Evolutionary conservation across 495 filamentous ascomycete species (phyloP), one percentile per base, ranked within the genome.

Genomic region (Parathielavia hyrcaniae): DNA sequence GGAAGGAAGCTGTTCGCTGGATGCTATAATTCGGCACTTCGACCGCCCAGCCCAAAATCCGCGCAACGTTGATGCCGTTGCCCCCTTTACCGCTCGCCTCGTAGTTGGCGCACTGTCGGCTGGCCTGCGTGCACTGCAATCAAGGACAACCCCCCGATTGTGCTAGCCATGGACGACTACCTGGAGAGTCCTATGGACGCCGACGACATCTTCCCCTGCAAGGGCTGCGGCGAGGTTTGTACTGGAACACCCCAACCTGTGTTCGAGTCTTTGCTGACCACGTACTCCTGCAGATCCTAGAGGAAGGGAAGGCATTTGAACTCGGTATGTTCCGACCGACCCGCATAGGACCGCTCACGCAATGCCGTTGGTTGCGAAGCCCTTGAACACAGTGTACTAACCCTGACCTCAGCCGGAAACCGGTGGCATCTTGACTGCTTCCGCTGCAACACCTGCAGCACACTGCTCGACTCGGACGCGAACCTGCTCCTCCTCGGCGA

Each of bases 361-460:
- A 23, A 19, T 50, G 19, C 19, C 40, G 40, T 35, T 22, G 1
- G 50, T 16, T n/a, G 39, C 55, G 26, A 11, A 4, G 30, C 11
- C 6, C 5, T 12, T 23, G 26, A 38, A 35, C n/a, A 47, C 30
- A 41, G 11, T 34, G 32, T 17, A 32, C 47, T 56, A 34, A 52
- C 49, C 38, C 57, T n/a, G 45, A n/a, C 26, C 47, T 32, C 20
- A 97, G 93, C 93, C 70, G 92, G 93, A 57, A 96, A 96, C 69
- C 85, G 93, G 81, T 98, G 93, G 93, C 93, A 98, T 79, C 91
- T 99, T 67, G 89, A 97, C 73, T 99, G 95, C 78, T 99, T 99
- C 73, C 87, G 92, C 66, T 99, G 95, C 79, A 96, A 96, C 70
- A 95, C 89, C 52, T 98, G 93, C 80, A 84, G 83, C 58, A 95